Conservation (phyloP, 164 flowering plant species). For the Tetrastigma voinierianum region DNA sequence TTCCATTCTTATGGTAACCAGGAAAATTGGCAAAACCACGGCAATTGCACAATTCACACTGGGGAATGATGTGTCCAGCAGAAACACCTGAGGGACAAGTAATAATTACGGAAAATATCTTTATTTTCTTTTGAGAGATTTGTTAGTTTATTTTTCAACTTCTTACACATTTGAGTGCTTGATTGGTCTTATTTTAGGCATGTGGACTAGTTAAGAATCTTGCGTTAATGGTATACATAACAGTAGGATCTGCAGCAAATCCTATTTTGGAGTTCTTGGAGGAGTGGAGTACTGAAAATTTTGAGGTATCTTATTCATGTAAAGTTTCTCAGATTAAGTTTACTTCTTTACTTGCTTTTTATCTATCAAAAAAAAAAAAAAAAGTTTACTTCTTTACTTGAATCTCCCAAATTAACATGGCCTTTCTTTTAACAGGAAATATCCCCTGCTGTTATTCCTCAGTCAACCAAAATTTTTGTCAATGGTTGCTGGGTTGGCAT, state of each 20-base stretch:
- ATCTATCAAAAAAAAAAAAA: too few relatives aligned
- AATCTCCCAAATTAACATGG: neutral
- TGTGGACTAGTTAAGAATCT: constrained; percentile 97
- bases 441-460: constrained; percentile 95
- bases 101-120: neutral
- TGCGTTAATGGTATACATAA: constrained; percentile 96
- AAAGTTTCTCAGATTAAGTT: neutral
- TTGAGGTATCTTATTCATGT: constrained; percentile 51
- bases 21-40: constrained; percentile 98
- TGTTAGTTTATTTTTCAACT: too few relatives aligned
- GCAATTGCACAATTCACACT: constrained; percentile 96
- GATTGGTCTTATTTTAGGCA: constrained; percentile 46
- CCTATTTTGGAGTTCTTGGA: constrained; percentile 93
- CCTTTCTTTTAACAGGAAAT: constrained; percentile 63
- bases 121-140: neutral
- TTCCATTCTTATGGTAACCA: constrained; percentile 13
- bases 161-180: neutral
- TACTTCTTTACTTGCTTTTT: constrained; percentile 4
- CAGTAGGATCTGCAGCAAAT: constrained; percentile 96
- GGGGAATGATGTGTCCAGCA: constrained; percentile 99
- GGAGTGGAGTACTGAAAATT: constrained; percentile 95
- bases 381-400: neutral
- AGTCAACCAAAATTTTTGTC: constrained; percentile 93
- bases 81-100: constrained; percentile 99
- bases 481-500: constrained; percentile 99